Evolutionary conservation across 192 early-diverging fungal species (phyloP).

Genomic region (Backusella westeae): DNA sequence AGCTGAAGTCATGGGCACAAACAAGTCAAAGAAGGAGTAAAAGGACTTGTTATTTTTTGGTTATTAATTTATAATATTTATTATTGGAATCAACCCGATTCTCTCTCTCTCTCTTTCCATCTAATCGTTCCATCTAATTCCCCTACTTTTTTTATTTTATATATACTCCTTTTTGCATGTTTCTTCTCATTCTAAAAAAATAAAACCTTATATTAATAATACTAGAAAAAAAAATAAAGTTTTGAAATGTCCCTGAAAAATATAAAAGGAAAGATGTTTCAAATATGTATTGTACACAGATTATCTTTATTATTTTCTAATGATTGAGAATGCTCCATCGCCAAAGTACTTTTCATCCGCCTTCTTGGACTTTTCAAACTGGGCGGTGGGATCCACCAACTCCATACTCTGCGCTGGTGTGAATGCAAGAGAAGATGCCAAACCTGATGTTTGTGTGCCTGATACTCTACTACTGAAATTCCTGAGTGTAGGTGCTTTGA

Average conservation of each 20-base stretch:
- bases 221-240: neutral
- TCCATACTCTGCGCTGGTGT: slow-evolving; percentile 96
- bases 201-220: neutral
- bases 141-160: neutral
- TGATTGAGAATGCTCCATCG: slow-evolving; percentile 48
- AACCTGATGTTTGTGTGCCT: slow-evolving; percentile 64
- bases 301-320: neutral
- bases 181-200: neutral
- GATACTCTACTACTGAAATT: slow-evolving; percentile 39
- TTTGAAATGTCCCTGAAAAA: neutral
- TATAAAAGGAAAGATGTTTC: no score
- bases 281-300: no score
- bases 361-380: slow-evolving; percentile 57
- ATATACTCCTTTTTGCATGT: neutral
- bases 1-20: neutral
- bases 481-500: slow-evolving; percentile 55
- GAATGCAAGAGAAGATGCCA: slow-evolving; percentile 87
- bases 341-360: slow-evolving; percentile 74
- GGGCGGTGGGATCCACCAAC: slow-evolving; percentile 78
- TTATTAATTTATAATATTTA: neutral
- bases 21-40: neutral
- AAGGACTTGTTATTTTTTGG: neutral
- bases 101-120: neutral
- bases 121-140: neutral
- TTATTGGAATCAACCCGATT: neutral